Evolutionary conservation across 306 rosid species (phyloP).

Genomic region (Prunus mira): DNA sequence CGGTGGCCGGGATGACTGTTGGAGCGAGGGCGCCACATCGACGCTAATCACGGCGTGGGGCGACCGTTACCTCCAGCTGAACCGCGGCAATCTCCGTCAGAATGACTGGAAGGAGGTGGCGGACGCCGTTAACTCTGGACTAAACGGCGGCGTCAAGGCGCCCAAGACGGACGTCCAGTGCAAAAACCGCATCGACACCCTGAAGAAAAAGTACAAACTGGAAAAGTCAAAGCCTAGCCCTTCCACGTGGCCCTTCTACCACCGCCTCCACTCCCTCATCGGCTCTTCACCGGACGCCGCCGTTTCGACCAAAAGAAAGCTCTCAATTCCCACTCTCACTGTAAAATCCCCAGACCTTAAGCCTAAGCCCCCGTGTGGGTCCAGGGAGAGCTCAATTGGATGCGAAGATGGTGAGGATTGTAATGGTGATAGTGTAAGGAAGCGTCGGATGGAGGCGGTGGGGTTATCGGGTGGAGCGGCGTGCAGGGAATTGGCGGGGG

Average conservation of each 20-base stretch:
- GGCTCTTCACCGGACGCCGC: conserved; percentile 11
- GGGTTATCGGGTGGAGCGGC: conserved; percentile 30
- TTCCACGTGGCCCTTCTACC: conserved; percentile 42
- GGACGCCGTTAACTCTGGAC: conserved; percentile 29
- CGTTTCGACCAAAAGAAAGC: conserved; percentile 5
- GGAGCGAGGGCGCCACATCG: conserved; percentile 50
- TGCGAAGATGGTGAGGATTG: conserved; percentile 10
- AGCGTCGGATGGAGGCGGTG: conserved; percentile 18
- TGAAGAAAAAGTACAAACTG: conserved; percentile 54
- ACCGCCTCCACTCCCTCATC: conserved; percentile 35
- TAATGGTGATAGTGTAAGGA: conserved; percentile 8
- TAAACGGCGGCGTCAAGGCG: conserved; percentile 32
- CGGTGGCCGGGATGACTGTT: conserved; percentile 45
- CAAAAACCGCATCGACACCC: conserved; percentile 49
- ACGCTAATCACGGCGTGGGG: conserved; percentile 46
- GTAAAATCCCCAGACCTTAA: conserved; percentile 14
- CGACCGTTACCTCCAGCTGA: conserved; percentile 38
- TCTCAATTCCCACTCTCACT: conserved; percentile 16
- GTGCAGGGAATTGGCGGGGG: conserved; percentile 45
- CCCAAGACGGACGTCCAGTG: conserved; percentile 43
- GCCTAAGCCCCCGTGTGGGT: background rate
- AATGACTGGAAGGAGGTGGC: conserved; percentile 55
- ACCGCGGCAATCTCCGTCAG: conserved; percentile 53
- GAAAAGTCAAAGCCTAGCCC: conserved; percentile 41
- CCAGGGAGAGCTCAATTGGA: conserved; percentile 24